Evolutionary conservation across 768 basidiomycete genomes (phyloP), one percentile per base, ranked within the genome.

Genomic region (Cyathus striatus): DNA sequence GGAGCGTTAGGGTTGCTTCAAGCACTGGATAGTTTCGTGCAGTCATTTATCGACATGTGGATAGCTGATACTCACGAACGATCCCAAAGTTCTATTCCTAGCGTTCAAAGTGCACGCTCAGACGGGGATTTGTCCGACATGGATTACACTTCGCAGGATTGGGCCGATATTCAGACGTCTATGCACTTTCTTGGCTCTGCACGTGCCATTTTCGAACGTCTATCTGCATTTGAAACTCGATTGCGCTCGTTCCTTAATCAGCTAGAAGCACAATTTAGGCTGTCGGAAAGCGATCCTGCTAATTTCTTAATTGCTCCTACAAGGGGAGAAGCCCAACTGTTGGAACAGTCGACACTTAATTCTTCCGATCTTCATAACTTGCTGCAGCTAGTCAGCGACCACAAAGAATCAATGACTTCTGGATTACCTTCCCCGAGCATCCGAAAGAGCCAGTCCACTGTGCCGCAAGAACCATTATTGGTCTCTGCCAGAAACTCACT

Each of bases 71-170:
- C 85, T 41, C 68, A 66, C 27, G 59, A 62, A 27, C 67, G 69
- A 46, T 50, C 54, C 4, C 56, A 61, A 16, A 42, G 56, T 21
- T 58, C 65, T 3, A 50, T 66, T 23, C 55, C 58, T 12, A 49
- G 51, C 17, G 51, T 35, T 18, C 61, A 49, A 47, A 57, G 42
- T 24, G 61, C 47, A 37, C 60, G 41, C 10, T 65, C 77, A 1
- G 75, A 69, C 23, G 76, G 76, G 42, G 90, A 91, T 39, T 68
- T 93, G 25, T 78, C 80, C 0, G 86, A 86, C 55, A 63, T 90
- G 47, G 90, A 98, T 63, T 97, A 96, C 55, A 83, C 87, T 2
- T 67, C 83, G 3, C 81, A 90, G 44, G 94, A 98, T 61, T 96
- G 92, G 90, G 75, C 80, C 2, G 73, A 80, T 22, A 91, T 97